Conservation (phyloP, 495 filamentous ascomycete genomes). For the Lepraria neglecta region DNA sequence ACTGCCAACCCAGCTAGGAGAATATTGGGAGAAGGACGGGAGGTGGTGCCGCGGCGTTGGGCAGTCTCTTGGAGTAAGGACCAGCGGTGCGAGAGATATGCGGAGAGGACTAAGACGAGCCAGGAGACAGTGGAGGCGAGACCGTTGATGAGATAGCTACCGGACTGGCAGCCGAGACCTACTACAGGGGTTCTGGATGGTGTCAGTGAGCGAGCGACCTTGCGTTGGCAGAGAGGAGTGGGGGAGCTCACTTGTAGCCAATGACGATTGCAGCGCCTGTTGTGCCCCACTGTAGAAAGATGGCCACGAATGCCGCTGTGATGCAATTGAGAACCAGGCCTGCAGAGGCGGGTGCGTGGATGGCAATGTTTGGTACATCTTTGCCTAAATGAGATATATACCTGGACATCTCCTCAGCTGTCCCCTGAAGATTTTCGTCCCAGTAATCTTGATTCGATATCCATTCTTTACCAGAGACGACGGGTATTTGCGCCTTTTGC, state of each 20-base stretch:
- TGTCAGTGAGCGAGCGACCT: neutral
- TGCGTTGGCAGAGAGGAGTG: neutral
- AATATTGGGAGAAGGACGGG: neutral
- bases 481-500: neutral
- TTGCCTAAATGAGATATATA: neutral
- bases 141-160: constrained; percentile 13
- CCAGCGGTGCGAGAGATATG: constrained; percentile 9
- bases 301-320: constrained; percentile 1
- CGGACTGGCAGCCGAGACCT: constrained; percentile 16
- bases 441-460: constrained; percentile 1
- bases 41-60: too few species aligned
- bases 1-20: constrained; percentile 4
- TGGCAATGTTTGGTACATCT: neutral
- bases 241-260: constrained; percentile 1
- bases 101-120: constrained; percentile 6
- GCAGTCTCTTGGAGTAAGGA: neutral
- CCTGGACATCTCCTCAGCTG: constrained; percentile 7
- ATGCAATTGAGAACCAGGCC: constrained; percentile 4
- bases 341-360: constrained; percentile 6
- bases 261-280: constrained; percentile 17
- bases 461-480: neutral
- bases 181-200: constrained; percentile 1
- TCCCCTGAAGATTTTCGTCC: constrained; percentile 6
- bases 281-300: constrained; percentile 9
- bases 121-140: constrained; percentile 1